Evolutionary conservation across 352 stramenopile species (phyloP), one percentile per base, ranked within the genome.

Genomic region (Paralagenidium karlingii): DNA sequence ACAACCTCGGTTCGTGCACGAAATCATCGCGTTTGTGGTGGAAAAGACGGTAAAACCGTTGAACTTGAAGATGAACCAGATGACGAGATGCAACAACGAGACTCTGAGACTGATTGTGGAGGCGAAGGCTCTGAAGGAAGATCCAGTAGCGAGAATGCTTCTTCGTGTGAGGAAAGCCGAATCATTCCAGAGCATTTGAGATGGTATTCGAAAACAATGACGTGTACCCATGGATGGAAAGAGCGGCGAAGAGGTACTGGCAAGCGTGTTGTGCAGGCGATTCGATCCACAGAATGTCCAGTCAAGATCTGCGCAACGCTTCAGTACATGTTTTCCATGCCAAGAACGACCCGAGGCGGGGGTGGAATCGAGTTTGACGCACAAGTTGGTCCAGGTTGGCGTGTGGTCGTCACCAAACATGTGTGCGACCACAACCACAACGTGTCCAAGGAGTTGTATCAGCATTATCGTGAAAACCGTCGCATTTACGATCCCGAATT

Each of bases 151-250:
- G n/a, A n/a, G n/a, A n/a, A n/a, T n/a, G n/a, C n/a, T n/a, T n/a
- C n/a, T n/a, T n/a, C n/a, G n/a, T n/a, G n/a, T 10, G 49, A 42
- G 3, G 36, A 48, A 12, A 46, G 62, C 13, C 47, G 58, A 3
- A 47, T 58, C 30, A 87, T 87, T 6, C 73, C 73, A 0, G 66
- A 78, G 24, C 49, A 65, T 7, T 87, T 61, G 69, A 66, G 70
- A 47, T 87, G 73, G 73, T 87, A 87, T 36, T 84, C 70, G 0
- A 87, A 87, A 45, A 87, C 73, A 0, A 40, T 87, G 7, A 84
- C 66, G 29, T 87, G 73, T 15, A 87, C 73, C 0, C 73, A 87
- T 47, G 73, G 73, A n/a, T 87, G 73, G 73, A 87, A 87, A 32
- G 67, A 83, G 49, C 66, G 73, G 29, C 68, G 65, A 7, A 67